These are phyloP conservation scores for Aureobasidium melanogenum DNA, from an alignment of 2,329 filamentous ascomycete genomes.

Conservation along the genomic window DNA sequence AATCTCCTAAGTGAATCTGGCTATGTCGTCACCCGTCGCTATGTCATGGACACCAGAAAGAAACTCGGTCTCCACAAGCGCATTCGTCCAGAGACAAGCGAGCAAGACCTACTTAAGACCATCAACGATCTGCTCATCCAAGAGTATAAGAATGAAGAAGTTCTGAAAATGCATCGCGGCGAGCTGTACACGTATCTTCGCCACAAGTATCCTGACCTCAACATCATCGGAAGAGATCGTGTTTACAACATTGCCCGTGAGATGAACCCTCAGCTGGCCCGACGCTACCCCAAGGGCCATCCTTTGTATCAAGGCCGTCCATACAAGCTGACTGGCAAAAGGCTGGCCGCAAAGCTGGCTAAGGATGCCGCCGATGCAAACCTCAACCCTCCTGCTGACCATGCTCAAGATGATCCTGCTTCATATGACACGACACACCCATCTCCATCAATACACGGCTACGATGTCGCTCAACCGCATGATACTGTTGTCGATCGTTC, in stretches of 20 bases:
- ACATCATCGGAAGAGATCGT: conserved; percentile 4
- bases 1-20: background rate
- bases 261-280: background rate
- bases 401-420: background rate
- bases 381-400: background rate
- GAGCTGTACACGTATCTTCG: background rate
- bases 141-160: background rate
- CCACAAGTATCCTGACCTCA: background rate
- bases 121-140: background rate
- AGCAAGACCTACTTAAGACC: background rate
- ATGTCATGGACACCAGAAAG: background rate
- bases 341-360: background rate
- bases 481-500: background rate
- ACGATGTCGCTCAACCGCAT: background rate
- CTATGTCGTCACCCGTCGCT: background rate
- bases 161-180: background rate
- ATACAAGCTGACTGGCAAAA: background rate
- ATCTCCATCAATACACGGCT: background rate
- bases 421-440: background rate
- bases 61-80: background rate
- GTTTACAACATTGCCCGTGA: conserved; percentile 1
- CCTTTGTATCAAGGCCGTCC: background rate
- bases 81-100: background rate
- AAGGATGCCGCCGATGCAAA: background rate
- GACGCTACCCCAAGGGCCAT: background rate